Evolutionary conservation across 2,329 filamentous ascomycete genomes (phyloP), one percentile per base, ranked within the genome.

Genomic region (Basipetospora chlamydospora): DNA sequence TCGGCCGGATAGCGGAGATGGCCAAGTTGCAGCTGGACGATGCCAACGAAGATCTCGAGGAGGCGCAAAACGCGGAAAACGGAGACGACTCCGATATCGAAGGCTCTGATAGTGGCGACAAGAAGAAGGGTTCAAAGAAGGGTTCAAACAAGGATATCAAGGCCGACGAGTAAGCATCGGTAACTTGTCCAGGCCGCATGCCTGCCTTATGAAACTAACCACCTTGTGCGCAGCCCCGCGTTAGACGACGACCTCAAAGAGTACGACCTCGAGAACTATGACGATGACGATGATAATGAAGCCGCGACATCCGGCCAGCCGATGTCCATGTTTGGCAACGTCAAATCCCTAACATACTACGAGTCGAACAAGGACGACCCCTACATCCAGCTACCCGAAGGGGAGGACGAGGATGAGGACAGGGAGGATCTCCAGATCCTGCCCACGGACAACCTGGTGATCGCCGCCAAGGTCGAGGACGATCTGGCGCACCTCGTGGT

Each of bases 401-500:
- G 63, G 37, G 66, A 68, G 38, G 75, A 80, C n/a, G 80, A 86
- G 13, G 80, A 93, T 22, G 83, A 93, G 39, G 90, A 96, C 46
- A 72, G 86, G 40, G 84, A 96, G 60, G 88, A 98, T 48, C 69
- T 98, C 38, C 87, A 98, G 59, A 82, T 98, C 44, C 60, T 96
- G 45, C 77, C 84, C 3, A 90, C 84, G 12, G 90, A 98, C 60
- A 98, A 96, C 55, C 66, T 98, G 41, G 70, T 98, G 23, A 66
- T 98, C 33, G 83, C 88, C 9, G 87, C 86, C 45, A 88, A 94
- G 61, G 80, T 96, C 35, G 90, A 98, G 59, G 90, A 98, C 49
- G 90, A 98, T 55, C 78, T 98, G 42, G 88, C 90, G 13, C 88
- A 96, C 58, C 67, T 98, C 18, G 90, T 98, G 57, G 81, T 96